Evolutionary conservation across 306 rosid genomes (phyloP).

Genomic region (cucumber (Cucumis sativus)): DNA sequence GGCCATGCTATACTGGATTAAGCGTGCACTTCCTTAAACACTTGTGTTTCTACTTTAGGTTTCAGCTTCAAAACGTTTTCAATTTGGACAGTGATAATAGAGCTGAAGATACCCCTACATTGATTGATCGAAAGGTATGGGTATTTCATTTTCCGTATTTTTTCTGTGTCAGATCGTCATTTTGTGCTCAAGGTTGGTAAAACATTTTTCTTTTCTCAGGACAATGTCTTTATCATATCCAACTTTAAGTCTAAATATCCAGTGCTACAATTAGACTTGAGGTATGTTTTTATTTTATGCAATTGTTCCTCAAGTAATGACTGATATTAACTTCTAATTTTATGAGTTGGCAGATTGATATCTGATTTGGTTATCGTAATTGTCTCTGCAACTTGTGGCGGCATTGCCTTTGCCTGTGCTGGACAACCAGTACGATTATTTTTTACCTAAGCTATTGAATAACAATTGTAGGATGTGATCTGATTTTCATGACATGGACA

Average conservation of each 20-base stretch:
- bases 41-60: constrained; percentile 25
- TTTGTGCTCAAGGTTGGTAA: neutral
- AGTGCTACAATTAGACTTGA: constrained; percentile 41
- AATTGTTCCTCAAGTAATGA: neutral
- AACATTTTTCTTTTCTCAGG: constrained; percentile 10
- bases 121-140: constrained; percentile 93
- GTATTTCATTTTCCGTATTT: constrained; percentile 2
- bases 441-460: constrained; percentile 1
- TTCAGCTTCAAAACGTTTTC: constrained; percentile 71
- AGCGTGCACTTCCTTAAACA: constrained; percentile 7
- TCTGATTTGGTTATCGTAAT: constrained; percentile 44
- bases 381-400: constrained; percentile 51
- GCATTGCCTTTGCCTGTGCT: constrained; percentile 52
- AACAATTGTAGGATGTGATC: neutral
- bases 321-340: constrained; percentile 10
- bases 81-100: constrained; percentile 69
- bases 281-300: constrained; percentile 11
- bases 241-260: constrained; percentile 48
- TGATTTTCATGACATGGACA: neutral
- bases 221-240: constrained; percentile 40
- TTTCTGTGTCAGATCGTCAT: neutral
- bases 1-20: neutral
- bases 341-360: constrained; percentile 28
- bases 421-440: constrained; percentile 42
- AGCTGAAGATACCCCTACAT: constrained; percentile 84